Base-by-base conservation (phyloP, 805 yeast genomes). In the Ogataea populi-albae region DNA sequence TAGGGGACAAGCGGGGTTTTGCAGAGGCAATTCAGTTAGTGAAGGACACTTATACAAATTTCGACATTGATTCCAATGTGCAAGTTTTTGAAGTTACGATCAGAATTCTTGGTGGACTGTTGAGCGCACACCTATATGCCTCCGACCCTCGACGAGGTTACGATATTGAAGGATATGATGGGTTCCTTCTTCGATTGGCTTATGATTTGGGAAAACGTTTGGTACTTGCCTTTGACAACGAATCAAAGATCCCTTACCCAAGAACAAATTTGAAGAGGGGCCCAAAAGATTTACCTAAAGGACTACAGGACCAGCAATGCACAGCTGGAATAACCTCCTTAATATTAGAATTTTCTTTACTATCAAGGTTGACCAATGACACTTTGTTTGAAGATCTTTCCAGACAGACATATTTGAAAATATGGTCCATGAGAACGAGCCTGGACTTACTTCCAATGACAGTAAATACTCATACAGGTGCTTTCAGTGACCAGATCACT, bases 41-140 rank as follows among this genome's bases (percentile, higher is more conserved):
- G 7, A 57, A 57, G 9, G 51, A 57, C 2, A 46, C 37, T 4
- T 62, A 64, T 25, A 58, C 66, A 7, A 52, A 65, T 31, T 86
- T 86, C 52, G 69, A 76, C 25, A 68, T 76, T 25, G 77, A 86
- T 41, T 71, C 87, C 7, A 76, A 80, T 2, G 81, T 89, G 0
- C 97, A 89, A 53, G 94, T 89, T 1, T 89, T 89, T 57, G 98
- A 89, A 57, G 73, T 85, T 3, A 77, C 87, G 4, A 89, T 91
- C 12, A 62, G 98, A 25, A 75, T 86, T 2, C 54, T 89, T 17
- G 98, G 98, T 0, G 87, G 95, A 0, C 64, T 89, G 20, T 53
- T 89, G 16, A 79, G 91, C 2, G 77, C 86, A 0, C 97, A 89
- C 61, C 62, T 86, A 28, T 82, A 75, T 50, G 85, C 86, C 0